A percentile compares a stretch with the other conserved stretches of the same genome.
Evolutionary conservation across 1,284 basidiomycete genomes (phyloP).

Genomic region (Volvariella surrecta): DNA sequence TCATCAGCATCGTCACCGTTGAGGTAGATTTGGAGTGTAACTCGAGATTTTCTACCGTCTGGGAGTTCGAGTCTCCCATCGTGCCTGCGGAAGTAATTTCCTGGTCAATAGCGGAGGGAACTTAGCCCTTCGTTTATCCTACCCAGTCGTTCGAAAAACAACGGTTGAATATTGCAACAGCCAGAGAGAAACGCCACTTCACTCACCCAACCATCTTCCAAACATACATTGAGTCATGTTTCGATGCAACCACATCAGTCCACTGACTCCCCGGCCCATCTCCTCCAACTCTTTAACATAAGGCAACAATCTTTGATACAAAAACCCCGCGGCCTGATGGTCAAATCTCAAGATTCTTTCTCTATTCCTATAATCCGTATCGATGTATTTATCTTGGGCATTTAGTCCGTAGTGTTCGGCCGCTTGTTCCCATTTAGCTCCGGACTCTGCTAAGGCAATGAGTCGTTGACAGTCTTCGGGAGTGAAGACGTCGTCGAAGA

Average conservation of each 20-base stretch:
- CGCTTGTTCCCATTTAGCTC: slow-evolving; percentile 21
- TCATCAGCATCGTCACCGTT: slow-evolving; percentile 19
- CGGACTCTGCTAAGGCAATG: slow-evolving; percentile 24
- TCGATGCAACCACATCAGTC: slow-evolving; percentile 16
- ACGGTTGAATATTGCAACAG: no score
- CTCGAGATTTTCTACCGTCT: slow-evolving; percentile 21
- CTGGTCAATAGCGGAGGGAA: slow-evolving; percentile 25
- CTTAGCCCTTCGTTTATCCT: slow-evolving; percentile 28
- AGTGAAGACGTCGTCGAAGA: slow-evolving; percentile 28
- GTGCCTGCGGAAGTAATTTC: slow-evolving; percentile 25
- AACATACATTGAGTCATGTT: slow-evolving; percentile 9
- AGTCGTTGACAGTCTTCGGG: slow-evolving; percentile 25
- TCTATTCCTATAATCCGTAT: slow-evolving; percentile 23
- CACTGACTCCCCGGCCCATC: slow-evolving; percentile 19
- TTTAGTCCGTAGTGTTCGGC: slow-evolving; percentile 18
- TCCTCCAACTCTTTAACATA: slow-evolving; percentile 21
- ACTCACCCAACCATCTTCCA: slow-evolving; percentile 24
- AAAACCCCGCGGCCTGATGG: slow-evolving; percentile 16
- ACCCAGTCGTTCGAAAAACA: no score
- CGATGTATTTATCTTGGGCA: slow-evolving; percentile 16
- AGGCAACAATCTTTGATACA: slow-evolving; percentile 22
- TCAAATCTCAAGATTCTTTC: slow-evolving; percentile 27
- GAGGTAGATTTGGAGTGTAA: slow-evolving; percentile 29
- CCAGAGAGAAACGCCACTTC: no score
- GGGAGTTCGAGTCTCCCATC: slow-evolving; percentile 23